Percentiles rank a stretch among this genome's conserved stretches.
These are phyloP conservation scores for Verticillium nonalfalfae DNA, from an alignment of 2,329 filamentous ascomycete species.

Conservation along the genomic window DNA sequence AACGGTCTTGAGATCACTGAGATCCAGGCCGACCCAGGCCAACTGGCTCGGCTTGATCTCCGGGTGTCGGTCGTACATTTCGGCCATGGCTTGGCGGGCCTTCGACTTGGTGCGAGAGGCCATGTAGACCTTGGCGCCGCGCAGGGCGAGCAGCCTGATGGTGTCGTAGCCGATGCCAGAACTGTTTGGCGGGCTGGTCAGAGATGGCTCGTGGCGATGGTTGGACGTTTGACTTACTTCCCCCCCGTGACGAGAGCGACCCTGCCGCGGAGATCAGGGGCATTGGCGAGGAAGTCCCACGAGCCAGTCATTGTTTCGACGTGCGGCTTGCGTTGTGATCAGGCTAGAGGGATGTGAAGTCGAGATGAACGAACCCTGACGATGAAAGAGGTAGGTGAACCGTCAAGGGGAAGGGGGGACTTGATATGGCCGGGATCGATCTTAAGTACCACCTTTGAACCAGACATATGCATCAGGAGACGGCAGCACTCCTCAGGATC, in stretches of 20 bases:
- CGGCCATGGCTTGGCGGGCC: constrained; percentile 5
- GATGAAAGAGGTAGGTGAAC: too few relatives aligned
- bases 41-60: constrained; percentile 5
- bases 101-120: constrained; percentile 15
- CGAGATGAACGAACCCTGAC: too few relatives aligned
- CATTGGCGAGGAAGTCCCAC: constrained; percentile 11
- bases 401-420: too few relatives aligned
- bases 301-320: not conserved
- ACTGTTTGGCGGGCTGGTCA: not conserved
- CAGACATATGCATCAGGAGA: too few relatives aligned
- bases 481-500: too few relatives aligned
- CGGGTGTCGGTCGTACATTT: constrained; percentile 5
- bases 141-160: constrained; percentile 15
- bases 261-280: constrained; percentile 16
- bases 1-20: constrained; percentile 14
- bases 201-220: not conserved
- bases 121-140: constrained; percentile 20
- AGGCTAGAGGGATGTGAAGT: too few relatives aligned
- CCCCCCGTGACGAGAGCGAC: constrained; percentile 18
- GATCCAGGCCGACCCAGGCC: constrained; percentile 16
- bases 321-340: too few relatives aligned
- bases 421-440: too few relatives aligned
- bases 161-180: constrained; percentile 16
- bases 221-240: constrained; percentile 12
- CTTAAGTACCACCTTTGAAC: too few relatives aligned